Evolutionary conservation across 1,139 yeast species (phyloP).

Genomic region (Blastobotrys ciferrii): DNA sequence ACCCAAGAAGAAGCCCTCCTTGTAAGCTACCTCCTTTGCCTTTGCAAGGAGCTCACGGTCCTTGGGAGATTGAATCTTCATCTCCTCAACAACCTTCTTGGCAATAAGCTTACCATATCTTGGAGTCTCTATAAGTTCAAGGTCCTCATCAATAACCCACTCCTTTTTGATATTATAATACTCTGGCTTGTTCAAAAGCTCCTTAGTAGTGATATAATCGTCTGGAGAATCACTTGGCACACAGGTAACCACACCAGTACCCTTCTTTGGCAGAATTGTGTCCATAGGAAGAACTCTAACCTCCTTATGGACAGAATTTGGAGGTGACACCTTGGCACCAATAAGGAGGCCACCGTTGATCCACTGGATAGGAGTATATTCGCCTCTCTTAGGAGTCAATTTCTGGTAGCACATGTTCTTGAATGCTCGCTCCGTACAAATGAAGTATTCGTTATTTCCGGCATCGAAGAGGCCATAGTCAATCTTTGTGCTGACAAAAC

Average conservation of each 20-base stretch:
- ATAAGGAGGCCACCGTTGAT: slow-evolving; percentile 72
- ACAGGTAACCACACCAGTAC: slow-evolving; percentile 99
- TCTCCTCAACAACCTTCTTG: slow-evolving; percentile 74
- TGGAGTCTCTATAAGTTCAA: slow-evolving; percentile 74
- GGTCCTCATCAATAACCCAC: slow-evolving; percentile 72
- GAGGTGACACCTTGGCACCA: slow-evolving; percentile 87
- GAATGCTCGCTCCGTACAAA: slow-evolving; percentile 95
- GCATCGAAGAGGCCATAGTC: slow-evolving; percentile 89
- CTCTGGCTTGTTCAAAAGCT: slow-evolving; percentile 85
- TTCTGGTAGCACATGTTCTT: slow-evolving; percentile 97
- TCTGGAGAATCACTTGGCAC: slow-evolving; percentile 99
- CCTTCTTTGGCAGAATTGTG: slow-evolving; percentile 89
- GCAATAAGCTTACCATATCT: slow-evolving; percentile 91
- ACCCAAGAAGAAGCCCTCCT: slow-evolving; percentile 96
- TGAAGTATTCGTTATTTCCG: slow-evolving; percentile 71
- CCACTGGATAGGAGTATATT: slow-evolving; percentile 56
- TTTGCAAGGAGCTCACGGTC: slow-evolving; percentile 81
- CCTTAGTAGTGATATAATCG: slow-evolving; percentile 83
- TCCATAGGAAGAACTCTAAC: slow-evolving; percentile 95
- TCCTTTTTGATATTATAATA: slow-evolving; percentile 80
- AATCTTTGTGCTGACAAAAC: slow-evolving; percentile 95
- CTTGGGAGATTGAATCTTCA: slow-evolving; percentile 93
- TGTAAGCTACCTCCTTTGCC: slow-evolving; percentile 94
- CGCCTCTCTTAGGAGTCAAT: slow-evolving; percentile 85
- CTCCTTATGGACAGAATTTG: slow-evolving; percentile 67